Base-by-base conservation (phyloP, 2,329 filamentous ascomycete species). In the Phyllosticta ampelicida region DNA sequence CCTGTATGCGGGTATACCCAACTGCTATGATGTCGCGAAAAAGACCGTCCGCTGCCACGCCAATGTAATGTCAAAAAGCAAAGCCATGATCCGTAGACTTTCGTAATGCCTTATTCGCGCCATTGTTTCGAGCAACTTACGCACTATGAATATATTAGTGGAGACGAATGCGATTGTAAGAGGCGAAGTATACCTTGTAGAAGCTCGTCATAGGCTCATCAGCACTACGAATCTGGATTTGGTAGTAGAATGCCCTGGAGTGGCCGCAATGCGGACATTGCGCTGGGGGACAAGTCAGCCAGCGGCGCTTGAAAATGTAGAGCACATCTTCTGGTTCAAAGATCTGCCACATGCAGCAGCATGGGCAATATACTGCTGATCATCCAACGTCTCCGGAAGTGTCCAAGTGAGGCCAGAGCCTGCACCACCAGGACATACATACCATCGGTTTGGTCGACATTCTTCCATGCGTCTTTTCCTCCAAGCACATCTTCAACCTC, bases 151-250 rank as follows among this genome's bases (percentile, higher is more conserved):
- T 64, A 51, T 61, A 59, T 18, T 13, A 58, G 36, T 13, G 8
- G 9, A 23, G 51, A 21, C 48, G 3, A 11, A 18, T 13, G 26
- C 28, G 26, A 44, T 9, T 50, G 13, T 9, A 8, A 21, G 48
- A 13, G 19, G 19, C 49, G 18, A 21, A 21, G 67, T 74, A 57
- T 68, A 89, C 87, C 82, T 90, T 94, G 75, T 86, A 95, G 74
- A 97, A 97, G 61, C 85, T 92, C 64, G 94, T 99, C 88, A 96
- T 96, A 61, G 94, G 94, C 79, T 99, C 94, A 75, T 99, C 94
- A 55, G 94, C 94, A 78, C 90, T 95, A 65, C 94, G 85, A 75
- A 97, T 97, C 80, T 99, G 94, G 65, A 97, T 85, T 78, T 96
- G 90, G 78, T 91, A 95, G 77, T 92, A 97, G 63, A 91, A 95